Evolutionary conservation across 2,329 filamentous ascomycete genomes (phyloP), one percentile per base, ranked within the genome.

Genomic region (Ustulina deusta): DNA sequence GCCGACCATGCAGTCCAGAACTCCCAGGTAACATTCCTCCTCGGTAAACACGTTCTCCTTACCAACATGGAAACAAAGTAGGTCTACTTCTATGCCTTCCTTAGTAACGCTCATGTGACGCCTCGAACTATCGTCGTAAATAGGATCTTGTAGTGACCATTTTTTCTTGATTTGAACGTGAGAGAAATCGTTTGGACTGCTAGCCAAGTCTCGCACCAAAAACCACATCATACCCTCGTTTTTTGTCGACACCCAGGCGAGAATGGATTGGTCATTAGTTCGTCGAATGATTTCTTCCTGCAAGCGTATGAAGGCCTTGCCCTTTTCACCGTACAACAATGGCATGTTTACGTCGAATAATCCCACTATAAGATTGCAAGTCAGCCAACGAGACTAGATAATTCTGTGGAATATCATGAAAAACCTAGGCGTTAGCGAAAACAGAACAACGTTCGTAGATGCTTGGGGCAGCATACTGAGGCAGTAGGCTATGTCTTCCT

Each of bases 291-390:
- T 69, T 22, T 66, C 59, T 48, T 66, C 67, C 22, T 66, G 63
- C 17, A 69, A 29, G 7, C 67, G 63, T 17, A 51, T 59, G 10
- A 69, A 66, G 0, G 63, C 63, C 10, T 44, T 62, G 1, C 4
- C 5, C 9, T 44, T 49, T 40, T 66, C 63, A 5, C 67, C 67
- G 17, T 69, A 69, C 29, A 69, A 27, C 5, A 66, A 13, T 3
- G 67, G 55, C 67, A 69, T 69, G 17, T 69, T 57, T 29, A 69
- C 44, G 40, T 64, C 64, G 42, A 69, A 65, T 10, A 67, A 54
- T 15, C 61, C 67, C 36, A 67, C 42, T 64, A 3, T 25, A n/a
- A 13, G 4, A 29, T 49, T 5, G 3, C 4, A 48, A 29, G 51
- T 66, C 15, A 52, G 56, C 44, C 27, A 60, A 32, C 11, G 2